A percentile compares a stretch with the other conserved stretches of the same genome.
phyloP scores from a whole-genome alignment of 768 basidiomycete genomes.

The Omphalotus guepiniiformis region DNA sequence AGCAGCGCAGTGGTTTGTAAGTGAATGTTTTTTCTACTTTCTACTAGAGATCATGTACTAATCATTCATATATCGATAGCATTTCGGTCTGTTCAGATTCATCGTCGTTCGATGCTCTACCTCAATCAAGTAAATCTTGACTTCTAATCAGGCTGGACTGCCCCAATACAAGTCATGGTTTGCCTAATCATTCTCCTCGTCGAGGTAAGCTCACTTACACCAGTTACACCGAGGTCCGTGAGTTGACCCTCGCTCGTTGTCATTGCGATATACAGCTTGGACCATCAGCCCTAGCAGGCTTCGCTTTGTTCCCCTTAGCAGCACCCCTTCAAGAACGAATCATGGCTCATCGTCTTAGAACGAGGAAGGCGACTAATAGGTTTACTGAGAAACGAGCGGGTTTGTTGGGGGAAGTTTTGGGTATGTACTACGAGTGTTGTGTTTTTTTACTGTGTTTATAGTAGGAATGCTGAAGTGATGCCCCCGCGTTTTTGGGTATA shows the following conservation, averaged over 20 bases:
- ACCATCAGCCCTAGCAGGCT: conserved; percentile 66
- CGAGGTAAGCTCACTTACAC: conserved; percentile 31
- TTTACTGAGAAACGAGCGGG: conserved; percentile 63
- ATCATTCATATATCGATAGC: neutral
- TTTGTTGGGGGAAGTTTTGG: conserved; percentile 60
- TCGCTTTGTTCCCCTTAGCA: conserved; percentile 59
- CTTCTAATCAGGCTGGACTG: conserved; percentile 49
- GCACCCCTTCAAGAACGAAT: conserved; percentile 60
- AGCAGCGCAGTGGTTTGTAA: conserved; percentile 70
- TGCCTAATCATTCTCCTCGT: conserved; percentile 57
- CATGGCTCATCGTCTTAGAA: conserved; percentile 53
- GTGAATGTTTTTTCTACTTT: conserved; percentile 19
- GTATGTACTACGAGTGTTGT: conserved; percentile 22
- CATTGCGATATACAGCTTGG: conserved; percentile 43
- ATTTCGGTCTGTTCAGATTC: conserved; percentile 1
- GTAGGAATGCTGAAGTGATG: no score
- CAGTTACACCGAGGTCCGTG: neutral
- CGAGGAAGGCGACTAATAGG: conserved; percentile 51
- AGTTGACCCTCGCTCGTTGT: conserved; percentile 7
- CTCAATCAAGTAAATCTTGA: conserved; percentile 1
- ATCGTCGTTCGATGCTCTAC: no score
- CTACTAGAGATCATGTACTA: neutral
- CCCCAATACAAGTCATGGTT: conserved; percentile 59
- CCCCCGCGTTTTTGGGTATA: no score
- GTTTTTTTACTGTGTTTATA: neutral